Evolutionary conservation across 2,329 filamentous ascomycete species (phyloP).

Genomic region (Colletotrichum siamense): DNA sequence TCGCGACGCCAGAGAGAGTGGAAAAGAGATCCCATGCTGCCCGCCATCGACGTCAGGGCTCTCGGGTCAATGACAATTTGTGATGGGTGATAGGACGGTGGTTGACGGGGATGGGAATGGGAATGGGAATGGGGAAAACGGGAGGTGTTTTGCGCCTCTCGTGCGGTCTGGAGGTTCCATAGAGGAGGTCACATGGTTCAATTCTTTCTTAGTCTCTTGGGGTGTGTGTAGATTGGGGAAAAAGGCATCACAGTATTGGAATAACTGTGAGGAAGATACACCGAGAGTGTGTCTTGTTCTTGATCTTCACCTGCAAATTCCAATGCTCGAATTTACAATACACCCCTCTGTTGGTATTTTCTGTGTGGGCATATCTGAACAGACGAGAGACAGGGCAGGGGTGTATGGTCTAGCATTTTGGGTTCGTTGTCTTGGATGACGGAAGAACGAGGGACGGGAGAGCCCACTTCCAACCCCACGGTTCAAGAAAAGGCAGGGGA

Average conservation of each 20-base stretch:
- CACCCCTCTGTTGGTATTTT: neutral
- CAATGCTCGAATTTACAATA: neutral
- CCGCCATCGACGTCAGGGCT: neutral
- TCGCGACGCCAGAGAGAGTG: neutral
- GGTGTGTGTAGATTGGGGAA: neutral
- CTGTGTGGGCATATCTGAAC: neutral
- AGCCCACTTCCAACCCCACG: neutral
- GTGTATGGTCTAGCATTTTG: neutral
- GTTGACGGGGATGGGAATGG: neutral
- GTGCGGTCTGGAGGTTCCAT: neutral
- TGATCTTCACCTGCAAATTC: neutral
- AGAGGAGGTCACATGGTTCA: neutral
- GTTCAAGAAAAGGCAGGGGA: neutral
- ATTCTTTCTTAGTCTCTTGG: neutral
- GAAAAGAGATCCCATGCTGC: neutral
- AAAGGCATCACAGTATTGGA: constrained; percentile 3
- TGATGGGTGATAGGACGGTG: neutral
- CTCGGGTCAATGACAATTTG: neutral
- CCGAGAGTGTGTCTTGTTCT: neutral
- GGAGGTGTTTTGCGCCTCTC: neutral
- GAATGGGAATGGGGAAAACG: neutral
- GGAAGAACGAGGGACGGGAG: neutral
- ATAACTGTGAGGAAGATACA: constrained; percentile 3
- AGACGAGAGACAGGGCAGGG: neutral
- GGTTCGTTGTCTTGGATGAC: constrained; percentile 13